Evolutionary conservation across 345 rosid species (phyloP), one percentile per base, ranked within the genome.

Genomic region (Hibiscus tridactylites): DNA sequence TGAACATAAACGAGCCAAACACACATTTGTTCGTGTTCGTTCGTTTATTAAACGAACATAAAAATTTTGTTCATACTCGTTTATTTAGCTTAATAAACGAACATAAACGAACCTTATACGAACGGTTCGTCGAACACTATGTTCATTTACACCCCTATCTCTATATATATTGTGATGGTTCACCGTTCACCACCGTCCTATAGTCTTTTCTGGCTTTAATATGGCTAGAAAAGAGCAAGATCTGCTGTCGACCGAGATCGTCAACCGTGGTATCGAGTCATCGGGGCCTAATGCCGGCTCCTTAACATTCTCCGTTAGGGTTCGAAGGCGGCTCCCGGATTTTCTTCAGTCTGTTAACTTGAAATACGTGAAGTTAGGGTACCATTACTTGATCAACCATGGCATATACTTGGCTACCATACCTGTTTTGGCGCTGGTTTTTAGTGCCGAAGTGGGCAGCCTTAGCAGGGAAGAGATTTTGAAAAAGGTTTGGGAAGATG

Each of bases 301-400:
- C 56, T 77, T 81, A 0, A 89, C 93, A 3, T 95, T 95, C 84
- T 92, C 99, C 6, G 97, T 95, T 1, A 72, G 97, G 74, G 99
- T 95, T n/a, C 76, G 97, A 60, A 81, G 96, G 70, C 87, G 97
- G 73, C 76, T 95, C 10, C 99, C 99, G 0, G 97, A 95, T 73
- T 95, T 95, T 67, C 93, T 95, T 16, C 97, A 95, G 58, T 95
- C 99, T 0, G 97, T 95, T 16, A 95, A 95, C 69, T 85, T 95
- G 58, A 95, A 95, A 83, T 95, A 95, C 54, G 99, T 95, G 72
- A 92, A 86, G 77, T 83, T 95, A 61, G 99, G 99, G 8, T 95
- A 95, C 76, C 99, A 87, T 71, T 90, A 95, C 78, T 87, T 95
- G n/a, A 95, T 95, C 71, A 95, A 81, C 72, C 99, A 95, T 65